Conservation (phyloP, 2,329 filamentous ascomycete genomes). For the Cordyceps javanica region DNA sequence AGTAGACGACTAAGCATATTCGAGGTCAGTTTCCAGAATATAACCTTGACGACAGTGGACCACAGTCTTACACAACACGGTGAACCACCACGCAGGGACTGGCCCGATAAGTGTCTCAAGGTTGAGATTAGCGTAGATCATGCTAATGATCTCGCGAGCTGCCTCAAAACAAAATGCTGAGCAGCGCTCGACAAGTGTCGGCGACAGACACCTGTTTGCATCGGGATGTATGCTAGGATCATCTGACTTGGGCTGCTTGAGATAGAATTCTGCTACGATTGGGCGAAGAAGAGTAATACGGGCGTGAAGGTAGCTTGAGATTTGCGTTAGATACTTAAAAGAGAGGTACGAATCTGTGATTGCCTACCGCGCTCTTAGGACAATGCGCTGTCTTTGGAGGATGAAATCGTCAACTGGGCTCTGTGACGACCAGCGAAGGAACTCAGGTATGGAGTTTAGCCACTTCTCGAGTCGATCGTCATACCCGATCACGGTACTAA, state of each 20-base stretch:
- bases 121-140: not conserved
- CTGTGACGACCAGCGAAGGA: not conserved
- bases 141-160: not conserved
- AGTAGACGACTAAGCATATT: constrained; percentile 5
- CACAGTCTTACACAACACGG: constrained; percentile 7
- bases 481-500: not conserved
- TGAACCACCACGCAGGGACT: constrained; percentile 9
- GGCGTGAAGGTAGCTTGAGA: not conserved
- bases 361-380: constrained; percentile 4
- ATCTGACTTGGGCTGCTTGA: not conserved
- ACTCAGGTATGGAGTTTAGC: constrained; percentile 4
- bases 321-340: not conserved
- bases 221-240: not conserved
- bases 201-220: not conserved
- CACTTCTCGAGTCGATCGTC: constrained; percentile 9
- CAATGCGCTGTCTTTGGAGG: constrained; percentile 8
- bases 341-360: not conserved
- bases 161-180: constrained; percentile 1
- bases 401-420: not conserved
- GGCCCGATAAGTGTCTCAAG: constrained; percentile 5
- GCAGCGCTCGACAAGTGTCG: not conserved
- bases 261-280: constrained; percentile 1
- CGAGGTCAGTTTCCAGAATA: not conserved
- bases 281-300: constrained; percentile 2
- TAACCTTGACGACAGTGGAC: not conserved